Conservation (phyloP, 148 eudicot genomes). For the Arctostaphylos glauca region DNA sequence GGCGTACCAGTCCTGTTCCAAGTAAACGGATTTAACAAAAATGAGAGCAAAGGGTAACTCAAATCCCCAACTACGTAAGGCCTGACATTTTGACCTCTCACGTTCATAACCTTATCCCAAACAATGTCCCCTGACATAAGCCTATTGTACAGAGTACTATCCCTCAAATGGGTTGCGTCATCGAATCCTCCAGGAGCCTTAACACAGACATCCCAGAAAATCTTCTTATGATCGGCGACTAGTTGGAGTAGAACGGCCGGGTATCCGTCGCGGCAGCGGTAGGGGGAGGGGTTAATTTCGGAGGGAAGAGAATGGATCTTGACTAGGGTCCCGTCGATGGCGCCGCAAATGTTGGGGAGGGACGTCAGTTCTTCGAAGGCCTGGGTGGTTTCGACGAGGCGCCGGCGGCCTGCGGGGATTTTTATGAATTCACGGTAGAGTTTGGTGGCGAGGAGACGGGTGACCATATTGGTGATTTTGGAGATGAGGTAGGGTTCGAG, state of each 20-base stretch:
- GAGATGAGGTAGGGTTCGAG: slow-evolving; percentile 85
- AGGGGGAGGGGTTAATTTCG: slow-evolving; percentile 35
- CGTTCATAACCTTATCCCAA: slow-evolving; percentile 80
- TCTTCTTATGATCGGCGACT: slow-evolving; percentile 87
- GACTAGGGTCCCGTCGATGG: slow-evolving; percentile 58
- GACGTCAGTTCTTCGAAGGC: slow-evolving; percentile 69
- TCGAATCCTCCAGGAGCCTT: slow-evolving; percentile 83
- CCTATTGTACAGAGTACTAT: slow-evolving; percentile 71
- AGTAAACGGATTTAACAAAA: slow-evolving; percentile 72
- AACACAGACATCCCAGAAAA: slow-evolving; percentile 97
- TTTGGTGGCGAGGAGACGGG: slow-evolving; percentile 79
- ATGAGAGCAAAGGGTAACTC: slow-evolving; percentile 79
- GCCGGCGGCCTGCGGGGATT: slow-evolving; percentile 68
- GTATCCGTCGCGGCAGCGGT: slow-evolving; percentile 41
- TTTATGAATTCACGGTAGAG: slow-evolving; percentile 85
- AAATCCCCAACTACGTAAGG: slow-evolving; percentile 88
- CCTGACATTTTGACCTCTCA: slow-evolving; percentile 77
- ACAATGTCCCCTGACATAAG: slow-evolving; percentile 76
- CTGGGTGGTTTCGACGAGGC: slow-evolving; percentile 58
- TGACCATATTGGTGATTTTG: slow-evolving; percentile 93
- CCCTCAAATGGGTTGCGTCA: slow-evolving; percentile 85
- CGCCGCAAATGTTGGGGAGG: slow-evolving; percentile 77
- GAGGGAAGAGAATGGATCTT: slow-evolving; percentile 36
- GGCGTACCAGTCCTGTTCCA: slow-evolving; percentile 52
- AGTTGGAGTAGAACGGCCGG: slow-evolving; percentile 78